Percentiles rank a stretch among this genome's conserved stretches.
These are phyloP conservation scores for Musa beccarii DNA, from an alignment of 176 grass and related monocot genomes.

Conservation along the genomic window DNA sequence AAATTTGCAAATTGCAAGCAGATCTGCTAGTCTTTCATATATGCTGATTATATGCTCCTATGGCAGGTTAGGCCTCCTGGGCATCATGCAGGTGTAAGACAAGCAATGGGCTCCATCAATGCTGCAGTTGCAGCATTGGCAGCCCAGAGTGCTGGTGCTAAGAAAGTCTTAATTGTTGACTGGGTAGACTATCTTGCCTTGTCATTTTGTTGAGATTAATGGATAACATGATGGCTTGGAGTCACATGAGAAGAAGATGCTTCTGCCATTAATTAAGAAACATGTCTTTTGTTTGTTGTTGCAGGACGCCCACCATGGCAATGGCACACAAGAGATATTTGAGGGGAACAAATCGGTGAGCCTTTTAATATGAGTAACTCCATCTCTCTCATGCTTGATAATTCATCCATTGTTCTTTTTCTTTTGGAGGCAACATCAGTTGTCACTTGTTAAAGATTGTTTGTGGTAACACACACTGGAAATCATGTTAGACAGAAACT, in stretches of 20 bases:
- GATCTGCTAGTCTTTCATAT: not conserved
- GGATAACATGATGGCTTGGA: not conserved
- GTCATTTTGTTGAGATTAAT: not conserved
- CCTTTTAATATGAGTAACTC: conserved; percentile 9
- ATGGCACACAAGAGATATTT: conserved; percentile 98
- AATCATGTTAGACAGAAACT: too few relatives aligned
- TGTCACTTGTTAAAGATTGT: not conserved
- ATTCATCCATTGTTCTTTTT: not conserved
- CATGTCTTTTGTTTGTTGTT: conserved; percentile 22
- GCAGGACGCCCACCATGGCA: conserved; percentile 98
- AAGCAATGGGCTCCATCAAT: conserved; percentile 98
- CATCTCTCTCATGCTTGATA: conserved; percentile 8
- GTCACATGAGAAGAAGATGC: not conserved
- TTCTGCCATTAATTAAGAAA: conserved; percentile 8
- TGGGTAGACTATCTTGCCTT: conserved; percentile 55
- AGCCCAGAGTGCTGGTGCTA: conserved; percentile 83
- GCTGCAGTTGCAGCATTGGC: conserved; percentile 87
- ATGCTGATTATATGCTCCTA: conserved; percentile 2
- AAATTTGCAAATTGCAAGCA: not conserved
- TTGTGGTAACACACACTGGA: too few relatives aligned
- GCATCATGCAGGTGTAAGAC: conserved; percentile 85
- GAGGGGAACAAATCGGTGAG: conserved; percentile 74
- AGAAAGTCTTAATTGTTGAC: conserved; percentile 96
- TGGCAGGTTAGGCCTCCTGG: conserved; percentile 91
- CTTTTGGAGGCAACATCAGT: not conserved